Evolutionary conservation across 805 yeast genomes (phyloP).

Genomic region (Barnettozyma vustinii): DNA sequence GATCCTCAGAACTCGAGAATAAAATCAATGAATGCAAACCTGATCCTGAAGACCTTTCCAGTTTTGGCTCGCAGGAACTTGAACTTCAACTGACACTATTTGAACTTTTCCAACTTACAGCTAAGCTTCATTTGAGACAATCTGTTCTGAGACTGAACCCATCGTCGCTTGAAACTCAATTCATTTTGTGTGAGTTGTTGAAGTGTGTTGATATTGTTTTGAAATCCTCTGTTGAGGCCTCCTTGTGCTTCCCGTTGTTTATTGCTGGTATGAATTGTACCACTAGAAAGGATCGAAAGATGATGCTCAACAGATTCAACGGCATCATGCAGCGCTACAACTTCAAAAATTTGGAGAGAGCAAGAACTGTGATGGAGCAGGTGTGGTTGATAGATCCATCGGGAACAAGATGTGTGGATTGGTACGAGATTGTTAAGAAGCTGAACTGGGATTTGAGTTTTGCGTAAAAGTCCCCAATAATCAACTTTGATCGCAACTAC

Average conservation of each 20-base stretch:
- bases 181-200: slow-evolving; percentile 46
- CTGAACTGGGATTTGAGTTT: slow-evolving; percentile 78
- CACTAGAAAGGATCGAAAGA: slow-evolving; percentile 43
- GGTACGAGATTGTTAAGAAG: slow-evolving; percentile 61
- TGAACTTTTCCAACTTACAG: slow-evolving; percentile 65
- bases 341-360: slow-evolving; percentile 56
- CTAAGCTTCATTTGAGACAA: slow-evolving; percentile 62
- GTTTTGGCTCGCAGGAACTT: slow-evolving; percentile 40
- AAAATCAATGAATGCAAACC: slow-evolving; percentile 50
- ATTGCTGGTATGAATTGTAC: slow-evolving; percentile 70
- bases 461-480: slow-evolving; percentile 33
- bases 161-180: slow-evolving; percentile 57
- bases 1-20: slow-evolving; percentile 38
- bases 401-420: slow-evolving; percentile 63
- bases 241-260: slow-evolving; percentile 71
- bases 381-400: slow-evolving; percentile 37
- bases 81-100: slow-evolving; percentile 66
- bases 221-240: slow-evolving; percentile 64
- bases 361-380: slow-evolving; percentile 32
- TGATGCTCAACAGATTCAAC: slow-evolving; percentile 47
- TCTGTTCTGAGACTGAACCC: slow-evolving; percentile 58
- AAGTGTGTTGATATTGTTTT: slow-evolving; percentile 56
- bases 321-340: slow-evolving; percentile 57
- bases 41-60: slow-evolving; percentile 39
- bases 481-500: not conserved